Conservation (phyloP, 139 green algal genomes). For the Tetratostichococcus sp. region DNA sequence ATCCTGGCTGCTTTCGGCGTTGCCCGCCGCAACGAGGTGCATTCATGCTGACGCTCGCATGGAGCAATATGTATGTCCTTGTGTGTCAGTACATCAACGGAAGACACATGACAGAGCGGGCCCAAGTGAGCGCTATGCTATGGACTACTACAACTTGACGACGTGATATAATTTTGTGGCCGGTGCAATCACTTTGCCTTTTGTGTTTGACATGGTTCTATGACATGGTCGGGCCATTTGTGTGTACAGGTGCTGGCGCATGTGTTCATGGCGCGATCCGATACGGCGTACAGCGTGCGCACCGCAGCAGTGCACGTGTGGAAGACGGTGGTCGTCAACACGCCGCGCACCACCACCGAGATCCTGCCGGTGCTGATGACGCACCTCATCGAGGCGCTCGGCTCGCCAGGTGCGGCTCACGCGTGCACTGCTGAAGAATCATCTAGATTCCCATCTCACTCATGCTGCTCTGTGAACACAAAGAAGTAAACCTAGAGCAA, state of each 20-base stretch:
- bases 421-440: background rate
- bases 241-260: slow-evolving; percentile 61
- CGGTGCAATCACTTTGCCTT: no score
- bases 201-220: no score
- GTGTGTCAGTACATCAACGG: no score
- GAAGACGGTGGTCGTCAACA: slow-evolving; percentile 97
- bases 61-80: no score
- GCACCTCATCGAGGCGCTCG: slow-evolving; percentile 72
- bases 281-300: slow-evolving; percentile 82
- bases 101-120: no score
- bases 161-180: no score
- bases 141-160: no score
- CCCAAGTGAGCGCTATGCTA: no score
- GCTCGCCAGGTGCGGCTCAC: slow-evolving; percentile 32
- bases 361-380: slow-evolving; percentile 84
- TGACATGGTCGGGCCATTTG: no score
- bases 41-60: slow-evolving; percentile 7
- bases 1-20: slow-evolving; percentile 75
- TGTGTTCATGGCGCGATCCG: slow-evolving; percentile 79
- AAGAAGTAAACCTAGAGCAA: no score
- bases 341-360: slow-evolving; percentile 84
- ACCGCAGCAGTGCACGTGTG: slow-evolving; percentile 87
- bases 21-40: slow-evolving; percentile 54
- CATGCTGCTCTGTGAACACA: no score
- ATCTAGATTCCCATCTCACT: no score